Base-by-base conservation (phyloP, 192 early-diverging fungal species). In the Linnemannia zychae region DNA sequence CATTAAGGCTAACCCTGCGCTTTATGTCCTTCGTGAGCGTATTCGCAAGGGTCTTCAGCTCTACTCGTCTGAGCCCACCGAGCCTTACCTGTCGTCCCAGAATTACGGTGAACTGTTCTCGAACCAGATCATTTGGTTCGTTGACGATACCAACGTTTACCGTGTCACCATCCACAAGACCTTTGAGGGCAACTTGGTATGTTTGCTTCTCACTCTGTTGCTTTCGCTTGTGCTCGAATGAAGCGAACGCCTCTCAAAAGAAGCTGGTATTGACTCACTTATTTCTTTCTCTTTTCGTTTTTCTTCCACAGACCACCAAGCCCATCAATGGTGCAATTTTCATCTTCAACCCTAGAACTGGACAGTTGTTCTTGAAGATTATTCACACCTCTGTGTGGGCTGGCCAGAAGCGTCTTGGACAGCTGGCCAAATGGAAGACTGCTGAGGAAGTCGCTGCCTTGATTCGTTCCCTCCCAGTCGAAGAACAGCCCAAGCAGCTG, bases 361-460 rank as follows among this genome's bases (percentile, higher is more conserved):
- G 98, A 49, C 98, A 99, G 89, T 91, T 98, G 72, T 99, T 98
- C 91, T 91, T 99, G 78, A 99, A 99, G 91, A 98, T 99, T 86
- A 99, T 99, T 90, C 98, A 99, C 87, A 99, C 98, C 20, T 98
- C 97, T 11, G 98, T 99, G 48, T 99, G 98, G 98, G 98, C 98
- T 20, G 98, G 98, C 34, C 98, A 99, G 87, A 99, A 99, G 88
- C 97, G 98, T 90, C 91, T 99, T 28, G 98, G 98, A 74, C 98
- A 99, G 90, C 89, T 99, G 79, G 98, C 98, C 47, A 99, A 99
- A 80, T 99, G 98, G 98, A 99, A 99, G 93, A 99, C 98, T 5
- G 98, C 98, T 16, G 98, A 99, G 95, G 98, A 99, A 96, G 97
- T 99, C 0, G 98, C 97, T 38, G 98, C 98, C 33, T 92, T 99